Base-by-base conservation (phyloP, 2,329 filamentous ascomycete genomes). In the Ceratocystis alfenasii region DNA sequence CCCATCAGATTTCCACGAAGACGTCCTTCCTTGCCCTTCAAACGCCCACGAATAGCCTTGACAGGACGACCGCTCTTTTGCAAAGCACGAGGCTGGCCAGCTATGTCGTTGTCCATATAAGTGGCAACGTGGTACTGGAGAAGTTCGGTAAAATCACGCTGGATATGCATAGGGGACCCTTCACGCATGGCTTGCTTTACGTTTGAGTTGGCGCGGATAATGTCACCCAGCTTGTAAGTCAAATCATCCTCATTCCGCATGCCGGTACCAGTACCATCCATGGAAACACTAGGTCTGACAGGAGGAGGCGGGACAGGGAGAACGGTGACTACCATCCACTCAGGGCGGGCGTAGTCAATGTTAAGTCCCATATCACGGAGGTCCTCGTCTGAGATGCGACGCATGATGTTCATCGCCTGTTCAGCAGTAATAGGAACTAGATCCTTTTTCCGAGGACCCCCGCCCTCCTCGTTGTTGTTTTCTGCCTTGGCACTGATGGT, bases 31-130 rank as follows among this genome's bases (percentile, higher is more conserved):
- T 99, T 99, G 69, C 95, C 95, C 85, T 99, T 99, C 75, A 99
- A 82, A 77, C 94, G 92, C 68, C 91, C 91, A 72, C 95, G 89
- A 70, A 99, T 95, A 17, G 94, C 91, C 79, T 99, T 99, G 70
- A 99, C 88, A 0, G 95, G 92, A 73, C 95, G 87, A 61, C 95
- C 95, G 66, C 91, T 96, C 80, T 99, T 99, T 74, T 99, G 95
- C 73, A 97, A 81, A 2, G 94, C 93, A 71, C 94, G 91, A 2
- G 94, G 94, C 71, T 95, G 87, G 62, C 93, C 92, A 69, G 95
- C 94, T 76, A 97, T 96, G 74, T 99, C 93, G 72, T 99, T 99
- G 77, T 99, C 94, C 95, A 99, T 99, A 77, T 96, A 95, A 0
- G 95, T 99, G 55, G 95, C 95, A 68, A 99, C 92, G 73, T 99